Base-by-base conservation (phyloP, 2,329 filamentous ascomycete species). In the Zymoseptoria crescenta region DNA sequence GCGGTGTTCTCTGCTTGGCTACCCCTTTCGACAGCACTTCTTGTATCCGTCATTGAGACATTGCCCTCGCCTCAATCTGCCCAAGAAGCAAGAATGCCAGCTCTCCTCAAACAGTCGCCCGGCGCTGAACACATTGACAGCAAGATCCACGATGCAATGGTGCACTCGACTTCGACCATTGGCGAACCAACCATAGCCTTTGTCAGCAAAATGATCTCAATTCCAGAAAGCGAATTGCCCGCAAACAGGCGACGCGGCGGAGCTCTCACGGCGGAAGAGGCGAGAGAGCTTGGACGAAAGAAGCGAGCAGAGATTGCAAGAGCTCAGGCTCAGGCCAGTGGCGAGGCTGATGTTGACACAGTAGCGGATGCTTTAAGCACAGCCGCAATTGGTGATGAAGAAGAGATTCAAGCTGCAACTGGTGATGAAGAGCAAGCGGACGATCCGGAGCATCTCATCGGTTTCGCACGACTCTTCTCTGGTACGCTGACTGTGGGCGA, bases 151-250 rank as follows among this genome's bases (percentile, higher is more conserved):
- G 80, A 88, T n/a, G 90, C 93, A 4, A 93, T 97, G 86, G 76
- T 88, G 1, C 80, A 85, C 0, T 96, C 96, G 71, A 89, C 88
- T 69, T 83, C 83, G 3, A 81, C 80, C 0, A 80, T 83, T 48
- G 80, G 85, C 0, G 87, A 88, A 59, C 92, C 93, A 0, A 85
- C 96, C 0, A 90, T 99, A 1, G 93, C 90, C 8, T 99, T 96
- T 65, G 89, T 99, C 61, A 97, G 93, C 76, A 99, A 99, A 73
- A 96, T 99, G 91, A 89, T 97, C 1, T 94, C 94, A 0, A 82
- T 99, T 10, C 93, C 91, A 0, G 90, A 95, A 69, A 96, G 90
- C 73, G 93, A 99, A 68, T 79, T 99, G 4, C 89, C 90, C 0
- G 84, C 93, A 56, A 96, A 96, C 73, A 95, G 88, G 73, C 82